Evolutionary conservation across 1,284 basidiomycete genomes (phyloP), one percentile per base, ranked within the genome.

Genomic region (Boletus sp.): DNA sequence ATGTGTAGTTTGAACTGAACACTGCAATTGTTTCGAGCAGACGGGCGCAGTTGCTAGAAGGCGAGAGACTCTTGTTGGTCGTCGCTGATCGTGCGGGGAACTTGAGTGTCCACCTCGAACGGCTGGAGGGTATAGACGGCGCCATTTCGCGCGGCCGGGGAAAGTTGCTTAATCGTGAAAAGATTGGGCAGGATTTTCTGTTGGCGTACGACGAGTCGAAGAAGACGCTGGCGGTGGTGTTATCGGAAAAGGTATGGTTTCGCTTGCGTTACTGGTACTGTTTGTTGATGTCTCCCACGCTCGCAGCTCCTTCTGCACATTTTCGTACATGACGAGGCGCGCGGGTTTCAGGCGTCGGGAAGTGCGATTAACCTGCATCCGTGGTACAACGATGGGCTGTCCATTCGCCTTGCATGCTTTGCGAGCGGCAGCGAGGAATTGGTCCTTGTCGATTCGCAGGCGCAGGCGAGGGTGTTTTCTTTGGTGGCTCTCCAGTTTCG

Each of bases 181-280:
- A 73, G 52, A 67, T 78, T 2, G 80, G 77, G 0, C 57, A 64
- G 1, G 57, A 73, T 7, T 66, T 71, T 33, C 13, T 74, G 4
- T 44, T 81, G 3, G 66, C 78, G 0, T 79, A 72, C 46, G 75
- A 82, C 34, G 80, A 82, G 54, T 56, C 57, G 7, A 77, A 73
- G 52, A 70, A 72, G 0, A 69, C 71, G 58, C 56, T 81, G 14
- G 69, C 68, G 0, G 50, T 82, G 0, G 75, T 75, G 29, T 66
- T 69, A 8, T 55, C 65, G 0, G 65, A 68, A 2, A 73, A 72
- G 59, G 78, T 73, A 17, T 2, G 57, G 48, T 2, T n/a, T 33
- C 3, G 10, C 16, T 34, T 37, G 16, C 12, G 8, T 35, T 5
- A 20, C 0, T 4, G 2, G 4, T 3, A 2, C 12, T 12, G 8